Evolutionary conservation across 352 stramenopile species (phyloP).

Genomic region (Pythium monospermum): DNA sequence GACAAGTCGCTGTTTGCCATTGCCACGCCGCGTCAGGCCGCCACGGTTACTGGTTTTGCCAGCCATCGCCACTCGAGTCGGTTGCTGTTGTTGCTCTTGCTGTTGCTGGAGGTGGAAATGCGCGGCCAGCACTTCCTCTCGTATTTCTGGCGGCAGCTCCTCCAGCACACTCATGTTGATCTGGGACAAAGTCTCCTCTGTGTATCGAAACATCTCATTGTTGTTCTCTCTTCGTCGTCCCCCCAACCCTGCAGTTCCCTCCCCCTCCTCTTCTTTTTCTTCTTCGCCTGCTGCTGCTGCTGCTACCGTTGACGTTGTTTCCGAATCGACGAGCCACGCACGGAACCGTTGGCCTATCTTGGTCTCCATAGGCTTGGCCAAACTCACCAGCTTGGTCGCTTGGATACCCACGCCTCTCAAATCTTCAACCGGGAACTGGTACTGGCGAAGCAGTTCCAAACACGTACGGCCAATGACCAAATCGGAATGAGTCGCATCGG

Average conservation of each 20-base stretch:
- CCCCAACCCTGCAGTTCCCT: background rate
- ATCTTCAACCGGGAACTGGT: conserved; percentile 55
- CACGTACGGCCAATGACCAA: conserved; percentile 41
- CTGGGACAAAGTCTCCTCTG: conserved; percentile 40
- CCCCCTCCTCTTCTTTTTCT: background rate
- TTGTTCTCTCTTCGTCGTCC: background rate
- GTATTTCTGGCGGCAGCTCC: conserved; percentile 48
- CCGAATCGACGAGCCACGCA: conserved; percentile 41
- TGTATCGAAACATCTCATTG: background rate
- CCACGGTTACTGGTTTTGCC: too few relatives aligned
- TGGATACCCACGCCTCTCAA: conserved; percentile 73
- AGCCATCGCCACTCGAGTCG: too few relatives aligned
- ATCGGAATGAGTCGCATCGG: conserved; percentile 50
- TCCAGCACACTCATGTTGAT: conserved; percentile 58
- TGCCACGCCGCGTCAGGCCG: background rate
- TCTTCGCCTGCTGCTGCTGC: background rate
- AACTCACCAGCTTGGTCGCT: conserved; percentile 55
- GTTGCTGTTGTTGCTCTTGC: background rate
- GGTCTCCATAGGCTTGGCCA: conserved; percentile 15
- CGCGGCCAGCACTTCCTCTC: conserved; percentile 47
- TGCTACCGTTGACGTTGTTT: background rate
- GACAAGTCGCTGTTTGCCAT: conserved; percentile 13
- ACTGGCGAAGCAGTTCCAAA: conserved; percentile 56
- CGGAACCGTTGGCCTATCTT: conserved; percentile 43
- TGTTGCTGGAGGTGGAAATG: too few relatives aligned